Percentiles rank a stretch among this genome's conserved stretches.
phyloP scores from a whole-genome alignment of 306 rosid species.

The Rosa rugosa region DNA sequence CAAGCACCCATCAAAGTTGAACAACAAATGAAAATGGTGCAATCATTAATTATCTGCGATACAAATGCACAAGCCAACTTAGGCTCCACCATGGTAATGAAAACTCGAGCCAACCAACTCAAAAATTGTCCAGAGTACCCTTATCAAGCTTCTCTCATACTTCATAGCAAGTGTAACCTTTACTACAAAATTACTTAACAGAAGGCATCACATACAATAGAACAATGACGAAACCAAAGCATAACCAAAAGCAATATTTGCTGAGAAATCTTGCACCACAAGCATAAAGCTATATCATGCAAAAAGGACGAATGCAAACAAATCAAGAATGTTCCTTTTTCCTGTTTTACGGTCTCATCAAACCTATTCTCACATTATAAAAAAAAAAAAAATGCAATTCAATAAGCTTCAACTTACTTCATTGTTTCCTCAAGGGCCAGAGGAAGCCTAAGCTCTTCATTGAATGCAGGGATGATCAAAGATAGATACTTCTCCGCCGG shows the following conservation, averaged over 20 bases:
- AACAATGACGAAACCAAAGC: background rate
- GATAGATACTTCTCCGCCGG: slow-evolving; percentile 87
- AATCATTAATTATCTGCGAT: background rate
- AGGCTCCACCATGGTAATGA: background rate
- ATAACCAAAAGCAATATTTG: background rate
- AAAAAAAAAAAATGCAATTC: background rate
- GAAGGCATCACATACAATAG: background rate
- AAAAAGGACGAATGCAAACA: background rate
- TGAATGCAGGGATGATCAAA: slow-evolving; percentile 82
- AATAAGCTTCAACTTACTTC: slow-evolving; percentile 51
- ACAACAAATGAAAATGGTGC: background rate
- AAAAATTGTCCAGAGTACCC: background rate
- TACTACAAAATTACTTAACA: background rate
- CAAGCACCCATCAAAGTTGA: background rate
- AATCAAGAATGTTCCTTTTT: background rate
- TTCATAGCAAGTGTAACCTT: background rate
- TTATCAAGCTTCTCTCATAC: background rate
- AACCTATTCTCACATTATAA: background rate
- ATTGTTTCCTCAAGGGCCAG: slow-evolving; percentile 82
- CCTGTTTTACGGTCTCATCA: background rate
- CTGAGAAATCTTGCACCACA: background rate
- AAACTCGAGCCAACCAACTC: background rate
- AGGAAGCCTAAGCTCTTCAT: slow-evolving; percentile 86
- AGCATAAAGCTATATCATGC: background rate
- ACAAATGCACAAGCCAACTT: background rate